phyloP scores from a whole-genome alignment of 495 filamentous ascomycete species.

The Neurospora sp. region DNA sequence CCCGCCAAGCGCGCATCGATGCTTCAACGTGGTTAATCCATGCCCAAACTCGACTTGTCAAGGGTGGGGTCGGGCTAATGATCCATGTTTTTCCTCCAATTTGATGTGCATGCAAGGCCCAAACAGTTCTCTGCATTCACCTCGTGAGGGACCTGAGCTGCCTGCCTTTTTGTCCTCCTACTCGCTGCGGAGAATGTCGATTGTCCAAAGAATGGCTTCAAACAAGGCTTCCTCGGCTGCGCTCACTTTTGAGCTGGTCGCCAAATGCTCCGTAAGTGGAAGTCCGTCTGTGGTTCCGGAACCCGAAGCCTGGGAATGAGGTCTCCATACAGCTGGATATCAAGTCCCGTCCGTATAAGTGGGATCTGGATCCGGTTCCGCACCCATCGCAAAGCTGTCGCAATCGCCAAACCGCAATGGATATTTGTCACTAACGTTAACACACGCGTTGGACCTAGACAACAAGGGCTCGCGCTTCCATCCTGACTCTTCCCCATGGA shows the following conservation, averaged over 20 bases:
- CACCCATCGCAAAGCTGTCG: background rate
- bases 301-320: background rate
- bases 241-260: conserved; percentile 70
- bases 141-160: background rate
- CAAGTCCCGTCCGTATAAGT: background rate
- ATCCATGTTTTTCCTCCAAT: background rate
- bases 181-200: conserved; percentile 14
- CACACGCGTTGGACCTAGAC: conserved; percentile 44
- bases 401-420: background rate
- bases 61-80: background rate
- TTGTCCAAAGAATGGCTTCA: conserved; percentile 35
- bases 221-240: conserved; percentile 42
- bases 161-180: background rate
- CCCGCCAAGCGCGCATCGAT: background rate
- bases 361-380: background rate
- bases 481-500: conserved; percentile 84
- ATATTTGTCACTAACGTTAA: background rate
- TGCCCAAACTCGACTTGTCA: background rate
- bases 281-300: background rate
- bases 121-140: background rate
- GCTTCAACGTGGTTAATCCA: background rate
- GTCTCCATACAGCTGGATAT: background rate
- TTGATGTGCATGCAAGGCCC: background rate
- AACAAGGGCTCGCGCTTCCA: conserved; percentile 89
- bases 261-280: conserved; percentile 67